phyloP scores from a whole-genome alignment of 495 filamentous ascomycete genomes.

The Immersiella caudata region DNA sequence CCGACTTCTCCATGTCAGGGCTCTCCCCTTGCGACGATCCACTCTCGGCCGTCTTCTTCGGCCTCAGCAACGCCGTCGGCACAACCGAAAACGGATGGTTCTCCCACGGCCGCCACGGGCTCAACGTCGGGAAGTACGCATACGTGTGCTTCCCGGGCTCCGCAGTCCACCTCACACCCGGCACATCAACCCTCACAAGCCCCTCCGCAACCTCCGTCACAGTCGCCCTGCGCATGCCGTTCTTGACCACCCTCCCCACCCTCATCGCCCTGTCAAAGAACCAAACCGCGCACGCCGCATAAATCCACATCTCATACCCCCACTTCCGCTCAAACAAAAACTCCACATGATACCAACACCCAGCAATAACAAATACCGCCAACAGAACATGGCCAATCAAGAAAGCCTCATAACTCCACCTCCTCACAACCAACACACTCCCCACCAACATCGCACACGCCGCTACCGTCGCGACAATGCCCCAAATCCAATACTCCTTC shows the following conservation, averaged over 20 bases:
- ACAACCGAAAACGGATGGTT: slow-evolving; percentile 51
- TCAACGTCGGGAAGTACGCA: slow-evolving; percentile 48
- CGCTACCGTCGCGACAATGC: slow-evolving; percentile 34
- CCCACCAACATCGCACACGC: slow-evolving; percentile 27
- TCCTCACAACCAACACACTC: slow-evolving; percentile 19
- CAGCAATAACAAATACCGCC: slow-evolving; percentile 32
- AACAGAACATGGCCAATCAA: slow-evolving; percentile 29
- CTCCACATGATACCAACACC: slow-evolving; percentile 31
- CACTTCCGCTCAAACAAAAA: slow-evolving; percentile 35
- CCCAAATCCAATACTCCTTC: slow-evolving; percentile 41
- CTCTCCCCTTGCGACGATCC: neutral
- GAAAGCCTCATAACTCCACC: slow-evolving; percentile 32
- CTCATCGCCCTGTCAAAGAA: slow-evolving; percentile 42
- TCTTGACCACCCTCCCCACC: slow-evolving; percentile 33
- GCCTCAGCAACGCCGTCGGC: slow-evolving; percentile 4
- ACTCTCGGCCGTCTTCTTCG: neutral
- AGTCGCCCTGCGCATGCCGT: slow-evolving; percentile 35
- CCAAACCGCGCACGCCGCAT: slow-evolving; percentile 43
- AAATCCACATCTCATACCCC: slow-evolving; percentile 43
- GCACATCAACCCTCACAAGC: slow-evolving; percentile 42
- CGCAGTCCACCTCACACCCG: slow-evolving; percentile 22
- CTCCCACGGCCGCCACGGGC: slow-evolving; percentile 43
- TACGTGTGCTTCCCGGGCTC: slow-evolving; percentile 35
- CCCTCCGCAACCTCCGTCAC: slow-evolving; percentile 38
- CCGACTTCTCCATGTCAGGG: slow-evolving; percentile 2